phyloP scores from a whole-genome alignment of 495 filamentous ascomycete species.

The Hamigera avellanea region DNA sequence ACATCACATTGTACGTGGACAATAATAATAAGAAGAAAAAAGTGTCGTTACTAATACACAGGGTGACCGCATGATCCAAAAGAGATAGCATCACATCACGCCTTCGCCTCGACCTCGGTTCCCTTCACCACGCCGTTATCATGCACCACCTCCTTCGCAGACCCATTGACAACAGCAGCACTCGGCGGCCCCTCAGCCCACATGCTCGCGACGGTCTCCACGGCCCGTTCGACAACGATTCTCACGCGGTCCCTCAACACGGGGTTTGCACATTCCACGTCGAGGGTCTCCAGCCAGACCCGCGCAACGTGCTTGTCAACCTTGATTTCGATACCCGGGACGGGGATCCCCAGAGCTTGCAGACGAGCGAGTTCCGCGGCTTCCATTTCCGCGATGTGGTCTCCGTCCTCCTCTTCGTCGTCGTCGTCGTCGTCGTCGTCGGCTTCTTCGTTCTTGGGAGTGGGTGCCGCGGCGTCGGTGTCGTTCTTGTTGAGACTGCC shows the following conservation, averaged over 20 bases:
- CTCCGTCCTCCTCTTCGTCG: constrained; percentile 29
- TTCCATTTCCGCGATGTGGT: constrained; percentile 42
- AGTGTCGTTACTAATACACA: no score
- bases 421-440: constrained; percentile 18
- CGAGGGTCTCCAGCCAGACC: constrained; percentile 83
- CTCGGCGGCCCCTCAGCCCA: constrained; percentile 33
- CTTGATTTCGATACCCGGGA: constrained; percentile 77
- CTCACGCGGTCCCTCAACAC: constrained; percentile 69
- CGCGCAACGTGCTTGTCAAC: constrained; percentile 80
- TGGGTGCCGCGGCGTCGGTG: constrained; percentile 11
- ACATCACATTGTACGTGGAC: no score
- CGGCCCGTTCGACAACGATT: constrained; percentile 79
- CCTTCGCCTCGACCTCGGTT: constrained; percentile 16
- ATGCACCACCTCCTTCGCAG: constrained; percentile 4
- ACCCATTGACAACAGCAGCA: constrained; percentile 12
- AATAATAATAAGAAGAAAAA: no score
- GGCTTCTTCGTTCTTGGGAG: constrained; percentile 10
- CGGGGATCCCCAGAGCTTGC: constrained; percentile 69
- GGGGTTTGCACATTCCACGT: constrained; percentile 71
- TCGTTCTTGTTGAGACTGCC: constrained; percentile 24
- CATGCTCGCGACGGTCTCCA: constrained; percentile 80
- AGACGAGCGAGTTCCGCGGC: constrained; percentile 53
- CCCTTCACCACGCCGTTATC: constrained; percentile 6
- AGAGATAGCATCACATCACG: constrained; percentile 12
- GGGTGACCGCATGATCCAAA: neutral